Conservation (phyloP, 2,329 filamentous ascomycete species). For the Arthroderma sp. region DNA sequence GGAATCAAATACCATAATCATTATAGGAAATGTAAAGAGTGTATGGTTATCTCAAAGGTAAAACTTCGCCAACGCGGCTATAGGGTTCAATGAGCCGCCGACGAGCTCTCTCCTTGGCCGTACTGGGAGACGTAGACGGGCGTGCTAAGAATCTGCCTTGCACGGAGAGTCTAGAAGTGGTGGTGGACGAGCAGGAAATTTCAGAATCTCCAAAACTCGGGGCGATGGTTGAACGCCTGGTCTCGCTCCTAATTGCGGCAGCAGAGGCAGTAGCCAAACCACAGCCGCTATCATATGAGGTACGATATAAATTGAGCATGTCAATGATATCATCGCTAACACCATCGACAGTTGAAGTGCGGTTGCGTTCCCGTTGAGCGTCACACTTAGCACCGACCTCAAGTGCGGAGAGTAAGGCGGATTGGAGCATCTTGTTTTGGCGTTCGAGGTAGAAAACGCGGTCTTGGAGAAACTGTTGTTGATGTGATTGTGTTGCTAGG, state of each 20-base stretch:
- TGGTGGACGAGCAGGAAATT: neutral
- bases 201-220: neutral
- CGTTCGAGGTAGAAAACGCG: slow-evolving; percentile 31
- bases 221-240: neutral
- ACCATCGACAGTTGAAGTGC: neutral
- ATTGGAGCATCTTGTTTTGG: slow-evolving; percentile 34
- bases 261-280: neutral
- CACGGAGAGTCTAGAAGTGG: neutral
- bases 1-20: neutral
- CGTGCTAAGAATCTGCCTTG: neutral
- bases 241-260: neutral
- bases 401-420: slow-evolving; percentile 31
- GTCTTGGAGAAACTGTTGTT: slow-evolving; percentile 24
- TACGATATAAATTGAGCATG: slow-evolving; percentile 7
- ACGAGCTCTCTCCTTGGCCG: neutral
- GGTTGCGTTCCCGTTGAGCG: neutral
- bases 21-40: slow-evolving; percentile 2
- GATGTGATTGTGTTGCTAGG: neutral
- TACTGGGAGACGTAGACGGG: slow-evolving; percentile 1
- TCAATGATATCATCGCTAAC: slow-evolving; percentile 3
- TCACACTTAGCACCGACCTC: slow-evolving; percentile 24
- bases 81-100: neutral
- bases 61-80: neutral
- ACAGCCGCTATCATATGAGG: neutral
- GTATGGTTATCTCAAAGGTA: neutral